Evolutionary conservation across 371 early-diverging fungal species (phyloP).

Genomic region (Funneliformis caledonium): DNA sequence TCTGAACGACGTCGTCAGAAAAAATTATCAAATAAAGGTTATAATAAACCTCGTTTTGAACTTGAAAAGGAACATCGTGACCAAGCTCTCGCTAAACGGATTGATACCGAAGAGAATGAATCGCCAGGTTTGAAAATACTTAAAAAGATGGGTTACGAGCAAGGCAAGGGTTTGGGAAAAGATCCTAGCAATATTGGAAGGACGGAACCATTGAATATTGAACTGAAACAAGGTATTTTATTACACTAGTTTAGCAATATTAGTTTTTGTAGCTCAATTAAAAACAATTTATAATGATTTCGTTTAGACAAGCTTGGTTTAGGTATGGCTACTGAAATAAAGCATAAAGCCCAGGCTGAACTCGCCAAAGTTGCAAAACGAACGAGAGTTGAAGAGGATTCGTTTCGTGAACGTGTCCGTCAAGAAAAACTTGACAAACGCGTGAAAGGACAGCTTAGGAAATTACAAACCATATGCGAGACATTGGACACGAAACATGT

Average conservation of each 20-base stretch:
- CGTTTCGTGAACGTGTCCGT: conserved; percentile 24
- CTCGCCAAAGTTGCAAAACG: background rate
- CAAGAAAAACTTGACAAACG: conserved; percentile 22
- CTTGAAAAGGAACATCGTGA: conserved; percentile 36
- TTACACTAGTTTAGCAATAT: background rate
- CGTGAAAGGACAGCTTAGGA: background rate
- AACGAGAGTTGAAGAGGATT: conserved; percentile 28
- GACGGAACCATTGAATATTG: conserved; percentile 26
- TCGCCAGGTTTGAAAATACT: conserved; percentile 34
- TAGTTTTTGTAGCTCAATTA: background rate
- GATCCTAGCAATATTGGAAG: background rate
- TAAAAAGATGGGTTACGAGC: conserved; percentile 37
- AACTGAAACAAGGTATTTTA: conserved; percentile 31
- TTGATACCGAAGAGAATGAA: conserved; percentile 37
- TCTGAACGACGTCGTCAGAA: conserved; percentile 34
- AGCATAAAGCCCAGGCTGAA: background rate
- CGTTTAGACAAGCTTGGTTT: conserved; percentile 25
- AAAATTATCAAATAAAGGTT: conserved; percentile 1
- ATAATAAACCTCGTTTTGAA: conserved; percentile 22
- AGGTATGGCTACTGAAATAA: conserved; percentile 35
- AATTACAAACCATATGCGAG: conserved; percentile 21
- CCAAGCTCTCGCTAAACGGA: conserved; percentile 33
- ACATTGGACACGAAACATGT: conserved; percentile 35
- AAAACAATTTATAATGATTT: background rate
- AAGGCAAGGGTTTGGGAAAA: conserved; percentile 35